phyloP scores from a whole-genome alignment of 139 green algal species.

The Penium margaritaceum region DNA sequence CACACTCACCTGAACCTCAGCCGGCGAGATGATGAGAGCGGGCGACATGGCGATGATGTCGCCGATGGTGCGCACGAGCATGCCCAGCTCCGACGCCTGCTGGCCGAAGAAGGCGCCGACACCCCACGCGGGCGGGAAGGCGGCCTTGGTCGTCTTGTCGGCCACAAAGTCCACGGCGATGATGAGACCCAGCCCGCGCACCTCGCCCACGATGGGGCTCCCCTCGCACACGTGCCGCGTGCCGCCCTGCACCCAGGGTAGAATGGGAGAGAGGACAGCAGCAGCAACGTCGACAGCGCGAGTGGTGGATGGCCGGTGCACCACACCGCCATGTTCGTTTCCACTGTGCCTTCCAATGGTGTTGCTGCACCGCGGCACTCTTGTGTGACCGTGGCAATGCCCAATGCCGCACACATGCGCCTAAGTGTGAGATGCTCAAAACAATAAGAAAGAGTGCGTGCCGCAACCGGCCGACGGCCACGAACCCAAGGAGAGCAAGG shows the following conservation, averaged over 20 bases:
- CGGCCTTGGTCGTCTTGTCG: slow-evolving; percentile 27
- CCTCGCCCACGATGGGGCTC: slow-evolving; percentile 42
- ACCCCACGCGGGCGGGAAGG: slow-evolving; percentile 33
- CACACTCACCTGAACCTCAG: slow-evolving; percentile 18
- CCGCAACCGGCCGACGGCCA: not conserved
- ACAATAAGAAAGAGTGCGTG: not conserved
- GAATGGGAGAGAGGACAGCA: not conserved
- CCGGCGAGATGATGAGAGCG: slow-evolving; percentile 43
- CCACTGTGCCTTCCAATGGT: no score
- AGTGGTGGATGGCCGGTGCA: not conserved
- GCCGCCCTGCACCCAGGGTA: slow-evolving; percentile 8
- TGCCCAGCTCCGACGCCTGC: not conserved
- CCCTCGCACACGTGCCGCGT: slow-evolving; percentile 10
- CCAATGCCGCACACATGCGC: not conserved
- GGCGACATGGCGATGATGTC: slow-evolving; percentile 47
- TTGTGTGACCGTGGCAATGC: not conserved
- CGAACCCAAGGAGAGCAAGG: no score
- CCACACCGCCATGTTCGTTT: no score
- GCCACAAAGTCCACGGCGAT: slow-evolving; percentile 42
- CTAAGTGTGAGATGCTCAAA: not conserved
- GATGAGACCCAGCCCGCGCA: slow-evolving; percentile 43
- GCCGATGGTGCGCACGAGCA: slow-evolving; percentile 34
- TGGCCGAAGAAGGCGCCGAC: slow-evolving; percentile 18
- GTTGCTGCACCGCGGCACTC: not conserved
- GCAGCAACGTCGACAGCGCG: not conserved